These are phyloP conservation scores for Penicillium sp. DNA, from an alignment of 2,329 filamentous ascomycete genomes.

Conservation along the genomic window DNA sequence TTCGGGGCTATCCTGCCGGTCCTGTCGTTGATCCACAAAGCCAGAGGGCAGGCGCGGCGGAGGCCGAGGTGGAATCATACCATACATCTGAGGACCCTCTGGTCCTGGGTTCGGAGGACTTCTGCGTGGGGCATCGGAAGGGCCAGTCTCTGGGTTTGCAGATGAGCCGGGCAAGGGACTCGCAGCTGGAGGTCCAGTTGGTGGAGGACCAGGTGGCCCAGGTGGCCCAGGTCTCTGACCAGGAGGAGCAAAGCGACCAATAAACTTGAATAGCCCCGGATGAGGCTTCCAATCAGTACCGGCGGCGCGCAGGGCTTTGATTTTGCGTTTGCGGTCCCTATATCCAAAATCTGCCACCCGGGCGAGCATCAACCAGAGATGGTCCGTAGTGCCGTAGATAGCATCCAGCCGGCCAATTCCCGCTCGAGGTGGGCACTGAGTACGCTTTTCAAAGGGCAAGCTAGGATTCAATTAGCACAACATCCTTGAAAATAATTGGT, in stretches of 20 bases:
- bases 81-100: conserved; percentile 42
- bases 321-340: conserved; percentile 71
- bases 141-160: conserved; percentile 2
- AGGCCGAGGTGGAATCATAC: conserved; percentile 43
- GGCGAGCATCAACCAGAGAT: conserved; percentile 73
- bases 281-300: conserved; percentile 53
- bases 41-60: conserved; percentile 45
- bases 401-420: conserved; percentile 71
- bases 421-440: conserved; percentile 79
- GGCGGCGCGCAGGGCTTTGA: conserved; percentile 57
- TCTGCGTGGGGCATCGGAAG: conserved; percentile 9
- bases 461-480: conserved; percentile 41
- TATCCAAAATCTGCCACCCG: conserved; percentile 72
- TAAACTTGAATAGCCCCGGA: conserved; percentile 43
- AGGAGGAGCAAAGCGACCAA: conserved; percentile 26
- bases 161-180: conserved; percentile 1
- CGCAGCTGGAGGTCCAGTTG: background rate
- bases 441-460: conserved; percentile 73
- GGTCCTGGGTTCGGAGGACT: conserved; percentile 9
- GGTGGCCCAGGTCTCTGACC: background rate
- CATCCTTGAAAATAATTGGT: background rate
- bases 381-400: conserved; percentile 82
- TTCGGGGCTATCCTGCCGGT: conserved; percentile 10
- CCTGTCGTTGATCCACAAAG: conserved; percentile 45
- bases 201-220: conserved; percentile 4